Evolutionary conservation across 2,329 filamentous ascomycete species (phyloP).

Genomic region (Ophiostoma quercus): DNA sequence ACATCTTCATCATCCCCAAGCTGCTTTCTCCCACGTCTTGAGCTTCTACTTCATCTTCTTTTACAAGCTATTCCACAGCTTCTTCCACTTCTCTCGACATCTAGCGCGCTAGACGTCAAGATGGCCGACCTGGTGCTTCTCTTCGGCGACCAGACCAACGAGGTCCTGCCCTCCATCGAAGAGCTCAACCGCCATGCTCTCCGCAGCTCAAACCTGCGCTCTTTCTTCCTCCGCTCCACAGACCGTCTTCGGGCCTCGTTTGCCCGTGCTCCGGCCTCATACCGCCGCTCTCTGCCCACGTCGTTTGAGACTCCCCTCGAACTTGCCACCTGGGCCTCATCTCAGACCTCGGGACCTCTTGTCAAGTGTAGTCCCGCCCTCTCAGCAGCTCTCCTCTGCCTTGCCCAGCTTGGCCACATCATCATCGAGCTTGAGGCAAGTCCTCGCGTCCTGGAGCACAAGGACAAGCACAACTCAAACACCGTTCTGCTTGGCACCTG

Average conservation of each 20-base stretch:
- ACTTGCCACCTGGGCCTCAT: slow-evolving; percentile 17
- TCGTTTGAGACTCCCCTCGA: slow-evolving; percentile 20
- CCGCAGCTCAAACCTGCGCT: slow-evolving; percentile 43
- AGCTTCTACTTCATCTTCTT: background rate
- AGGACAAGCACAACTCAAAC: slow-evolving; percentile 51
- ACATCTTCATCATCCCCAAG: background rate
- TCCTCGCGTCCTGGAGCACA: slow-evolving; percentile 47
- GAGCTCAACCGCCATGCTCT: slow-evolving; percentile 54
- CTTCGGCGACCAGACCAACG: slow-evolving; percentile 58
- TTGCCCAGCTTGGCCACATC: slow-evolving; percentile 62
- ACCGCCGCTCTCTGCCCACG: slow-evolving; percentile 19
- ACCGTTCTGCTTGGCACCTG: slow-evolving; percentile 59
- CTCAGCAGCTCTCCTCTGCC: slow-evolving; percentile 50
- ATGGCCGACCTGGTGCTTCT: slow-evolving; percentile 52
- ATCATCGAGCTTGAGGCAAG: slow-evolving; percentile 39
- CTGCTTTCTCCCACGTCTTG: background rate
- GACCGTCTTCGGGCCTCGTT: slow-evolving; percentile 19
- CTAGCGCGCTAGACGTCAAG: slow-evolving; percentile 1
- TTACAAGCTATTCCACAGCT: background rate
- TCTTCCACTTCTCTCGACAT: background rate
- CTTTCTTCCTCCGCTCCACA: slow-evolving; percentile 10
- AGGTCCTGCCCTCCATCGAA: slow-evolving; percentile 56
- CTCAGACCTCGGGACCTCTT: background rate
- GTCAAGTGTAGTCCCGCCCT: slow-evolving; percentile 18
- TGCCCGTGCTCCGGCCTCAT: slow-evolving; percentile 15